Percentiles rank a stretch among this genome's conserved stretches.
phyloP scores from a whole-genome alignment of 2,329 filamentous ascomycete species.

The Grosmannia clavigera region DNA sequence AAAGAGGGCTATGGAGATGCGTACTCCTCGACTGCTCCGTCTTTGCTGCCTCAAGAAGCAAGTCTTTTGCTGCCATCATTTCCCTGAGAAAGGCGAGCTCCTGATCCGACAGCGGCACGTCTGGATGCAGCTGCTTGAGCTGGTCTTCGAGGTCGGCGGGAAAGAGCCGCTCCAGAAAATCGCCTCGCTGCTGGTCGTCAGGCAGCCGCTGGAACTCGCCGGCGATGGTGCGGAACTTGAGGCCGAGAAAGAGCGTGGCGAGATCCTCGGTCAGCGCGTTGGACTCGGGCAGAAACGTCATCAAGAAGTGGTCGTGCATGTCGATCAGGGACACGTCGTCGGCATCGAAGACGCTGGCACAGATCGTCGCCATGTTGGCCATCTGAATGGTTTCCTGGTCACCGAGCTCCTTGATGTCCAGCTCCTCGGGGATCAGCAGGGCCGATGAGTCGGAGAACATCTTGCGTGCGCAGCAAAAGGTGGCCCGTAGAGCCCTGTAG shows the following conservation, averaged over 20 bases:
- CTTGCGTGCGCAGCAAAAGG: conserved; percentile 20
- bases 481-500: conserved; percentile 21
- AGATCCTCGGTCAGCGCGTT: conserved; percentile 28
- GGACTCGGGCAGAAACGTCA: conserved; percentile 26
- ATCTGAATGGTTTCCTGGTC: conserved; percentile 30
- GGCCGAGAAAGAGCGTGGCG: conserved; percentile 30
- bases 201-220: conserved; percentile 4
- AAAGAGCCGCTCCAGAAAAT: conserved; percentile 41
- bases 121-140: conserved; percentile 23
- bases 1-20: neutral
- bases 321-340: conserved; percentile 26
- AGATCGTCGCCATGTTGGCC: conserved; percentile 36
- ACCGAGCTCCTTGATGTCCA: conserved; percentile 25
- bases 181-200: conserved; percentile 5
- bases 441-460: conserved; percentile 21
- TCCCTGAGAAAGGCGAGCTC: conserved; percentile 10
- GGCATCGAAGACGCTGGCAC: conserved; percentile 26
- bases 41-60: conserved; percentile 37
- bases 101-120: conserved; percentile 16
- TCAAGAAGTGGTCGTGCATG: conserved; percentile 32
- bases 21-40: conserved; percentile 31
- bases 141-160: conserved; percentile 41
- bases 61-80: conserved; percentile 21
- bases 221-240: conserved; percentile 26
- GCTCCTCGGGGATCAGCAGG: conserved; percentile 22